A percentile compares a stretch with the other conserved stretches of the same genome.
phyloP scores from a whole-genome alignment of 768 basidiomycete species.

The Hydnomerulius pinastri region DNA sequence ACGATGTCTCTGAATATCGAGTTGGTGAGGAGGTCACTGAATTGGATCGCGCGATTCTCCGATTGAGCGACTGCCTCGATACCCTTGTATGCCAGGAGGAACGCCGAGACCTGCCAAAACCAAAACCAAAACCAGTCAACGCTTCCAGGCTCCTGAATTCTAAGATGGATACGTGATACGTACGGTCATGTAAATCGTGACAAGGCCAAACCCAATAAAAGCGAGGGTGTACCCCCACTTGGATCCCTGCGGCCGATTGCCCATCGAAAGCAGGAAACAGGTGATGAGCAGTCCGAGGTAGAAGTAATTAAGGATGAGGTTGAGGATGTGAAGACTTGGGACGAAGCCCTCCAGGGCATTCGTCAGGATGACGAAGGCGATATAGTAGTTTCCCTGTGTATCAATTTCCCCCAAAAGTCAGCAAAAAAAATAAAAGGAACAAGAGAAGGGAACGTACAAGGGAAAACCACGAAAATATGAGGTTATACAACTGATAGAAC shows the following conservation, averaged over 20 bases:
- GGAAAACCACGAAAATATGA: conserved; percentile 92
- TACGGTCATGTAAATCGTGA: conserved; percentile 98
- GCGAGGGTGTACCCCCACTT: conserved; percentile 86
- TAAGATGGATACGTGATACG: conserved; percentile 21
- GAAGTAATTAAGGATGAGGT: conserved; percentile 79
- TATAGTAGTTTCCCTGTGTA: conserved; percentile 92
- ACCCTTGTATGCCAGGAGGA: conserved; percentile 83
- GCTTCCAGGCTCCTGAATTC: too few species aligned
- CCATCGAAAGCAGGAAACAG: conserved; percentile 86
- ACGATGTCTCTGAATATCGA: conserved; percentile 84
- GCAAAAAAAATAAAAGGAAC: background rate
- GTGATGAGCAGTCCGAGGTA: conserved; percentile 86
- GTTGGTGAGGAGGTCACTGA: conserved; percentile 73
- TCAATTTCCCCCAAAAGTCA: background rate
- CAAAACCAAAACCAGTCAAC: too few species aligned
- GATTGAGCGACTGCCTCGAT: conserved; percentile 58
- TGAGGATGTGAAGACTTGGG: conserved; percentile 67
- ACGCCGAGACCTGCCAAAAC: conserved; percentile 75
- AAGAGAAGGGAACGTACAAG: conserved; percentile 47
- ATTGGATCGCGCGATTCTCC: conserved; percentile 46
- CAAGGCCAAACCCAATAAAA: conserved; percentile 83
- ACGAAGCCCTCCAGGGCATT: conserved; percentile 68
- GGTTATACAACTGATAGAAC: conserved; percentile 86
- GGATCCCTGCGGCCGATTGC: conserved; percentile 89
- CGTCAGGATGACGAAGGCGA: conserved; percentile 80